A percentile compares a stretch with the other conserved stretches of the same genome.
phyloP scores from a whole-genome alignment of 495 filamentous ascomycete species.

The Trichoderma orchidacearum region DNA sequence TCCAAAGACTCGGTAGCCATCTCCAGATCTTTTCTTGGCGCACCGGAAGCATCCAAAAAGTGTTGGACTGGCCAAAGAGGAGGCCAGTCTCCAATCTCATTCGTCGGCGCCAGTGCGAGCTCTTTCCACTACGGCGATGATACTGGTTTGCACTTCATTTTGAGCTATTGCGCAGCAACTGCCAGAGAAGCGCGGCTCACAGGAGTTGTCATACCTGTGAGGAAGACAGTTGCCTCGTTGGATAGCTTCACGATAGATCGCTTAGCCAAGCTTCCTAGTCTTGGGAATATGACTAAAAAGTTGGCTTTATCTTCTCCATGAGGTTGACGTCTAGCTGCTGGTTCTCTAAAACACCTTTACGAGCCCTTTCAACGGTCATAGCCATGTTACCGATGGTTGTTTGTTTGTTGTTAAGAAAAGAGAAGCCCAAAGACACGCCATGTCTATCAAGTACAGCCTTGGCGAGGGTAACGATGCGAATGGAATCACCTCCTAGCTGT shows the following conservation, averaged over 20 bases:
- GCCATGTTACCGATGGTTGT: neutral
- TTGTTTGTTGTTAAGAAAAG: neutral
- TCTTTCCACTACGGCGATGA: neutral
- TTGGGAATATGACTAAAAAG: too few relatives aligned
- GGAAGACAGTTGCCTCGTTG: neutral
- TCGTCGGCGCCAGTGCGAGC: neutral
- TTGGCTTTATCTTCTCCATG: neutral
- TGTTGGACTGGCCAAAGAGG: neutral
- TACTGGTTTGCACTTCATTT: neutral
- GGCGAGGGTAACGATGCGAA: conserved; percentile 10
- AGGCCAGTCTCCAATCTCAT: neutral
- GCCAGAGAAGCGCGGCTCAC: neutral
- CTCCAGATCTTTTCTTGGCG: neutral
- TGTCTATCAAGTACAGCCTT: neutral
- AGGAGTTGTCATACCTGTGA: neutral
- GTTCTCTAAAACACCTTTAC: neutral
- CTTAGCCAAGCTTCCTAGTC: neutral
- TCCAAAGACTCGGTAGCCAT: neutral
- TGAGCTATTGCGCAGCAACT: neutral
- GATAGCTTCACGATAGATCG: neutral
- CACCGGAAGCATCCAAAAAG: neutral
- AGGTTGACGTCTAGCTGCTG: neutral
- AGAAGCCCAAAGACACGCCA: neutral
- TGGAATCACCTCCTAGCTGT: conserved; percentile 2
- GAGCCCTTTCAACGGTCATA: neutral